phyloP scores from a whole-genome alignment of 179 eudicot species.

The Monotropa hypopitys region DNA sequence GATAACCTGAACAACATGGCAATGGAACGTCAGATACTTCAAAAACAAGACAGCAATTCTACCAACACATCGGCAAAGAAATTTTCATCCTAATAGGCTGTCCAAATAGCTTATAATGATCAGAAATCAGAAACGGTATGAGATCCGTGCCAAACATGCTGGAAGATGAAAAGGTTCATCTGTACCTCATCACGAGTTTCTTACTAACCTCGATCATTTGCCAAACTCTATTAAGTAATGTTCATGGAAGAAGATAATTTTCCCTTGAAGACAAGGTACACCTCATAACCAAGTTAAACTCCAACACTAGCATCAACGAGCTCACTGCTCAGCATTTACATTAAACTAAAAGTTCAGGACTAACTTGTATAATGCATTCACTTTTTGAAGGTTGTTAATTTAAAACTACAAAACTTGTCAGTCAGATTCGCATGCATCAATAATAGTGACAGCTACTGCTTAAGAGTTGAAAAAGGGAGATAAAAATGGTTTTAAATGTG shows the following conservation, averaged over 20 bases:
- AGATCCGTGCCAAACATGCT: background rate
- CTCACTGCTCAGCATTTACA: constrained; percentile 1
- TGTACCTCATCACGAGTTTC: background rate
- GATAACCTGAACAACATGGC: constrained; percentile 38
- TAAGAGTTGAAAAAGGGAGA: background rate
- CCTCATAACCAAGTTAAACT: background rate
- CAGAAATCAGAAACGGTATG: background rate
- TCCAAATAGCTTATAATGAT: background rate
- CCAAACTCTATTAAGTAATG: background rate
- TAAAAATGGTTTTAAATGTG: background rate
- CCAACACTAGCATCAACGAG: background rate
- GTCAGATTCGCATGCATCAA: too few species aligned
- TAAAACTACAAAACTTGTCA: too few species aligned
- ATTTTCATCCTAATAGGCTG: background rate
- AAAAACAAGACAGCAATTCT: too few species aligned
- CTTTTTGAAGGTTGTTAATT: too few species aligned
- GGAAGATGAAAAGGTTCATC: background rate
- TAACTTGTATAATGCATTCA: background rate
- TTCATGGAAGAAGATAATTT: background rate
- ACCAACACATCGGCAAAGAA: too few species aligned
- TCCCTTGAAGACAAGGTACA: background rate
- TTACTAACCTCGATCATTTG: too few species aligned
- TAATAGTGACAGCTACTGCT: background rate
- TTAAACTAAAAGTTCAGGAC: background rate
- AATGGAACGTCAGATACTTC: background rate